Evolutionary conservation across 2,329 filamentous ascomycete genomes (phyloP).

Genomic region (Aspergillus eucalypticola): DNA sequence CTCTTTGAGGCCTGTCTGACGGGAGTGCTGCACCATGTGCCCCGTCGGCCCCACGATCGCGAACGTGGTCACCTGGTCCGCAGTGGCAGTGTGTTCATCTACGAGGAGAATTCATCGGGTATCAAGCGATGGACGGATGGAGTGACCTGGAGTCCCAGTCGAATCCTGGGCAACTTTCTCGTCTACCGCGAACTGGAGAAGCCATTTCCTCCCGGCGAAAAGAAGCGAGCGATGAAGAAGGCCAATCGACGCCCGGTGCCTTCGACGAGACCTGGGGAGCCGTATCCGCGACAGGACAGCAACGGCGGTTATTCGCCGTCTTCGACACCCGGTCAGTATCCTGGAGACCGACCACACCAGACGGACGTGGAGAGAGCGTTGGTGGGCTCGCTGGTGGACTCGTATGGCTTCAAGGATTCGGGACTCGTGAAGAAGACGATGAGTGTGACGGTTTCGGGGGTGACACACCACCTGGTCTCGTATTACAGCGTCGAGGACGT

Average conservation of each 20-base stretch:
- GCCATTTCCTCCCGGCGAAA: slow-evolving; percentile 77
- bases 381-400: slow-evolving; percentile 84
- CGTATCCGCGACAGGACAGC: slow-evolving; percentile 49
- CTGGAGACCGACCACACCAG: slow-evolving; percentile 40
- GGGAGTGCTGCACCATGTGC: slow-evolving; percentile 71
- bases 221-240: slow-evolving; percentile 79
- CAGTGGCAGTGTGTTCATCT: slow-evolving; percentile 86
- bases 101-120: slow-evolving; percentile 84
- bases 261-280: slow-evolving; percentile 53
- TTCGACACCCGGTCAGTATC: slow-evolving; percentile 35
- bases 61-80: slow-evolving; percentile 75
- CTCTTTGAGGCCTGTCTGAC: slow-evolving; percentile 77
- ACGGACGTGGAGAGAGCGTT: slow-evolving; percentile 58
- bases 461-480: slow-evolving; percentile 81
- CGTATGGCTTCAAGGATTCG: slow-evolving; percentile 79
- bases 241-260: slow-evolving; percentile 51
- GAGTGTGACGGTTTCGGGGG: slow-evolving; percentile 71
- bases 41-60: slow-evolving; percentile 81
- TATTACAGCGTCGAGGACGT: slow-evolving; percentile 86
- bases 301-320: slow-evolving; percentile 45
- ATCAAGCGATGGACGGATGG: slow-evolving; percentile 96
- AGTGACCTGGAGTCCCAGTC: slow-evolving; percentile 84
- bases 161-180: slow-evolving; percentile 80
- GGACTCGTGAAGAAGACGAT: slow-evolving; percentile 93
- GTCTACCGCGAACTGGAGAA: slow-evolving; percentile 81